Evolutionary conservation across 2,329 filamentous ascomycete species (phyloP).

Genomic region (Fusarium sublunatum): DNA sequence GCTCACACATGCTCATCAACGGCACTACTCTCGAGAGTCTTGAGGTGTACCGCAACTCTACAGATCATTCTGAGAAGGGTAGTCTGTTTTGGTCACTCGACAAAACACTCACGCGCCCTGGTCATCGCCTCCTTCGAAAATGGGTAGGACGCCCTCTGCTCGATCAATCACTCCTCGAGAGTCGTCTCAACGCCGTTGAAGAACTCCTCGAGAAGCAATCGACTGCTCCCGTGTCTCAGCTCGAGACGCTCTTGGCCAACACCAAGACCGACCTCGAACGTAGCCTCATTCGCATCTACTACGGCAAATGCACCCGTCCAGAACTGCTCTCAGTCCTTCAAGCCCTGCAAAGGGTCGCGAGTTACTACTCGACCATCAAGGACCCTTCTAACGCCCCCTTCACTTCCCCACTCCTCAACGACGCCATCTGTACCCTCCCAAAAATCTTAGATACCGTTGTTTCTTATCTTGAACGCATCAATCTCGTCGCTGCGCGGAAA

Average conservation of each 20-base stretch:
- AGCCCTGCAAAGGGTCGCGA: slow-evolving; percentile 82
- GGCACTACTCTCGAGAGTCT: slow-evolving; percentile 94
- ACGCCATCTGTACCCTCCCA: slow-evolving; percentile 80
- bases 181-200: slow-evolving; percentile 84
- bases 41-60: slow-evolving; percentile 95
- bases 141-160: slow-evolving; percentile 95
- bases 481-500: slow-evolving; percentile 80
- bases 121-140: slow-evolving; percentile 86
- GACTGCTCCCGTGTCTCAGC: slow-evolving; percentile 74
- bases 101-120: slow-evolving; percentile 90
- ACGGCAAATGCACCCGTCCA: slow-evolving; percentile 91
- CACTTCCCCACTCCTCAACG: slow-evolving; percentile 72
- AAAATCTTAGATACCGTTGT: slow-evolving; percentile 79
- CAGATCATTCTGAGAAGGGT: slow-evolving; percentile 84
- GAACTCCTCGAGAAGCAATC: slow-evolving; percentile 80
- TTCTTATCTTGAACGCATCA: slow-evolving; percentile 84
- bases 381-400: slow-evolving; percentile 77
- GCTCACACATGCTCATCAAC: slow-evolving; percentile 95
- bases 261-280: slow-evolving; percentile 89
- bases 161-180: slow-evolving; percentile 78
- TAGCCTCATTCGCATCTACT: slow-evolving; percentile 94
- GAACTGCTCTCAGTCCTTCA: slow-evolving; percentile 89
- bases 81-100: slow-evolving; percentile 97
- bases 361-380: slow-evolving; percentile 77
- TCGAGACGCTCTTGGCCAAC: slow-evolving; percentile 76